phyloP scores from a whole-genome alignment of 345 rosid species.

The Geranium brycei region DNA sequence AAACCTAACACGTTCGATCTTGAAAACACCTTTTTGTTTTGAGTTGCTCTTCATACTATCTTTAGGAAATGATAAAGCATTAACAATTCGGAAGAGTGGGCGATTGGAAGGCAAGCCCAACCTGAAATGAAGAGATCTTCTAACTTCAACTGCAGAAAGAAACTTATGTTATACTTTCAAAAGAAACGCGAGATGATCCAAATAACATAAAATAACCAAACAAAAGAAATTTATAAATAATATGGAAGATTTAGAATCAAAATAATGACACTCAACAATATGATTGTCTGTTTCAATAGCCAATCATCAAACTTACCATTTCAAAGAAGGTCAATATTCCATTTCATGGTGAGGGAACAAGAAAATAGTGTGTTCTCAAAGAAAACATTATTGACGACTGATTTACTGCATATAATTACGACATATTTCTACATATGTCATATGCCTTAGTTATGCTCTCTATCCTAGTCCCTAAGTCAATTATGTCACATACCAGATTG shows the following conservation, averaged over 20 bases:
- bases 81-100: constrained; percentile 80
- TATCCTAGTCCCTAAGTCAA: no score
- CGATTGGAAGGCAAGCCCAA: constrained; percentile 77
- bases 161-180: neutral
- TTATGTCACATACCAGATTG: no score
- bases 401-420: no score
- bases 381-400: no score
- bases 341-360: no score
- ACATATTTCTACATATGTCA: no score
- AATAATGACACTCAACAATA: neutral
- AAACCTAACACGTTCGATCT: neutral
- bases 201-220: neutral
- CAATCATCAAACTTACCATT: neutral
- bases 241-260: neutral
- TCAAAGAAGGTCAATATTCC: neutral
- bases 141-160: constrained; percentile 51
- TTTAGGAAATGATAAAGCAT: constrained; percentile 36
- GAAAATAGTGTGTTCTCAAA: no score
- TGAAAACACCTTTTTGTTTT: constrained; percentile 39
- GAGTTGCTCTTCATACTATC: constrained; percentile 28
- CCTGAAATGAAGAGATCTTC: constrained; percentile 63
- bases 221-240: neutral
- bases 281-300: neutral
- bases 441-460: no score
- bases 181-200: neutral